phyloP scores from a whole-genome alignment of 2,329 filamentous ascomycete species.

The Lasiodiplodia sp. region DNA sequence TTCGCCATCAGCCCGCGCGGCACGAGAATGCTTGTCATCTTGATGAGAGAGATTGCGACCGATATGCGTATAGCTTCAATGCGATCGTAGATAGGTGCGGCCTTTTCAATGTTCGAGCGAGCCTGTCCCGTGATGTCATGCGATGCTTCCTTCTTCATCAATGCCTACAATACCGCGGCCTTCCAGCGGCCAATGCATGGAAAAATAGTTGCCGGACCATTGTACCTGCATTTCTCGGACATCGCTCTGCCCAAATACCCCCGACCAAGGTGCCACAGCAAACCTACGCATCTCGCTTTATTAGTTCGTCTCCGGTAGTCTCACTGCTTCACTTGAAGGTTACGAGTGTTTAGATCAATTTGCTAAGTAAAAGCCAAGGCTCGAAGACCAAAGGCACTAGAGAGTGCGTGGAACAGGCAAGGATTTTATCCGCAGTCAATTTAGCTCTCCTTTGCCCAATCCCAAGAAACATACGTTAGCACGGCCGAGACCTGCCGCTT shows the following conservation, averaged over 20 bases:
- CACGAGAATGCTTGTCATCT: slow-evolving; percentile 6
- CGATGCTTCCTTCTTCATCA: not conserved
- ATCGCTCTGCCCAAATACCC: not conserved
- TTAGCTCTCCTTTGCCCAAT: slow-evolving; percentile 12
- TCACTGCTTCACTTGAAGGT: not conserved
- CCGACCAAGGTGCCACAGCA: not conserved
- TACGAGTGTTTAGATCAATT: slow-evolving; percentile 7
- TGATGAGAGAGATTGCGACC: not conserved
- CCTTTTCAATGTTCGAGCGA: not conserved
- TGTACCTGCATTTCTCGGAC: not conserved
- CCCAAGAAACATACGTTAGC: not conserved
- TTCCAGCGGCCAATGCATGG: too few species aligned
- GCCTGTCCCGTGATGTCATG: slow-evolving; percentile 18
- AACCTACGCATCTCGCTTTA: not conserved
- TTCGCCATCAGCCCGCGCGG: slow-evolving; percentile 1
- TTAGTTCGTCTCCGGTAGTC: not conserved
- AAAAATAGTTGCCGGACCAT: not conserved
- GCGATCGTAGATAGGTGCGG: too few species aligned
- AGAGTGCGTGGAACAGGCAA: not conserved
- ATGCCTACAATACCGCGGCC: too few species aligned
- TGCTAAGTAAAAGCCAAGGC: slow-evolving; percentile 9
- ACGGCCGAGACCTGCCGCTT: not conserved
- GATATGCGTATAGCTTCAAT: not conserved
- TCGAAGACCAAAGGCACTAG: not conserved
- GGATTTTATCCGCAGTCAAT: slow-evolving; percentile 13